A percentile compares a stretch with the other conserved stretches of the same genome.
Conservation (phyloP, 495 filamentous ascomycete genomes). For the Pyrenula aspistea region DNA sequence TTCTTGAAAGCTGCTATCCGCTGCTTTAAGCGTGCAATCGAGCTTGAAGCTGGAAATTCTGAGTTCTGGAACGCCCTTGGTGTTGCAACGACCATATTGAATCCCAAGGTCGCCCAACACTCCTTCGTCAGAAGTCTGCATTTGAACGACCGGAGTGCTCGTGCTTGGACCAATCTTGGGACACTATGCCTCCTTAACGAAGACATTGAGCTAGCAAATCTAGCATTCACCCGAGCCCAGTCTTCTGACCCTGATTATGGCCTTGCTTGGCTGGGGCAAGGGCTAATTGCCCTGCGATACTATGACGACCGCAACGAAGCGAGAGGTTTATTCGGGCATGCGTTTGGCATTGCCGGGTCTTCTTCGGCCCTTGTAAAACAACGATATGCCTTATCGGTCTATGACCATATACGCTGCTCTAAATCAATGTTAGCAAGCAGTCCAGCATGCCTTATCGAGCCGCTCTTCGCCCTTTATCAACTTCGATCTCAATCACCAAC, state of each 20-base stretch:
- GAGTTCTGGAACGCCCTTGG: slow-evolving; percentile 98
- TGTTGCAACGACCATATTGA: slow-evolving; percentile 73
- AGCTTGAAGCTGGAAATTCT: slow-evolving; percentile 84
- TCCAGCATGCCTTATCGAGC: slow-evolving; percentile 51
- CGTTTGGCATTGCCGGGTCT: slow-evolving; percentile 79
- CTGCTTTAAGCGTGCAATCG: slow-evolving; percentile 94
- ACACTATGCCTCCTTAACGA: slow-evolving; percentile 75
- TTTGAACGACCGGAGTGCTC: slow-evolving; percentile 76
- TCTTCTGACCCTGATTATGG: slow-evolving; percentile 88
- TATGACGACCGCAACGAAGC: slow-evolving; percentile 60
- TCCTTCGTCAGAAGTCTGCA: slow-evolving; percentile 84
- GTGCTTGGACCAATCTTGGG: slow-evolving; percentile 83
- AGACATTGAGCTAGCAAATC: slow-evolving; percentile 70
- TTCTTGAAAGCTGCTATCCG: slow-evolving; percentile 73
- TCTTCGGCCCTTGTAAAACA: slow-evolving; percentile 57
- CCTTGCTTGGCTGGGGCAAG: slow-evolving; percentile 89
- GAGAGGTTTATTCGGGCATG: slow-evolving; percentile 79
- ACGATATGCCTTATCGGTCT: slow-evolving; percentile 64
- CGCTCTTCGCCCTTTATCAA: slow-evolving; percentile 81
- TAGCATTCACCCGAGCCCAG: slow-evolving; percentile 82
- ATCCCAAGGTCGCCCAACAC: slow-evolving; percentile 83
- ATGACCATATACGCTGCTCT: slow-evolving; percentile 55
- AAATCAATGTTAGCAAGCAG: slow-evolving; percentile 44
- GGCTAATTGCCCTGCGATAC: slow-evolving; percentile 63
- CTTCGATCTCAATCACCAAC: slow-evolving; percentile 53